A percentile compares a stretch with the other conserved stretches of the same genome.
These are phyloP conservation scores for Kodamaea anthophila DNA, from an alignment of 1,139 yeast genomes.

Conservation along the genomic window DNA sequence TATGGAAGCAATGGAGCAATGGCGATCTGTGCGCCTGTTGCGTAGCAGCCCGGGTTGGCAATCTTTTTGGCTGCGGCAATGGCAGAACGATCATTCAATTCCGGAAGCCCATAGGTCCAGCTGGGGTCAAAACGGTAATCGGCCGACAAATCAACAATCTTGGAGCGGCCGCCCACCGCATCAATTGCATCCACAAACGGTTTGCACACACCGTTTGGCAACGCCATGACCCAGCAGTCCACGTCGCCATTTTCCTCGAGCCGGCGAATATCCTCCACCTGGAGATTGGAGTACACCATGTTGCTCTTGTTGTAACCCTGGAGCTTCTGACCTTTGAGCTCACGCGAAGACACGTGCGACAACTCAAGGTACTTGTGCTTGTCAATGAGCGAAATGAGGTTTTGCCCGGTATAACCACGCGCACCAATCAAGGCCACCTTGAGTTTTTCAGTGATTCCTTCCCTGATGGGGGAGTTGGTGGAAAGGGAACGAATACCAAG, in stretches of 20 bases:
- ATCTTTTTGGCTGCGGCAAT: constrained; percentile 77
- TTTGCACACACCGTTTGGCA: constrained; percentile 96
- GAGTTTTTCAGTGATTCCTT: constrained; percentile 56
- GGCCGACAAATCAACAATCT: constrained; percentile 88
- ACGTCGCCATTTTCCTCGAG: constrained; percentile 73
- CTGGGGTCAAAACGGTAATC: constrained; percentile 91
- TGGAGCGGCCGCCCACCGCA: constrained; percentile 54
- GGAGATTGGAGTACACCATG: constrained; percentile 77
- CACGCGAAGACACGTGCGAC: constrained; percentile 93
- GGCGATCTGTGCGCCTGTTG: constrained; percentile 94
- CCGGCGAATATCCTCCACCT: constrained; percentile 74
- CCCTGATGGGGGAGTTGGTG: constrained; percentile 57
- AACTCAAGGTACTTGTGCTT: constrained; percentile 82
- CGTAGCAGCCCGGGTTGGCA: constrained; percentile 97
- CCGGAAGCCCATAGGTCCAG: constrained; percentile 95
- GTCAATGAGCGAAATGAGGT: constrained; percentile 79
- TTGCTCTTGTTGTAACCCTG: constrained; percentile 80
- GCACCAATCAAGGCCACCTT: constrained; percentile 95
- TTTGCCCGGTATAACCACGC: constrained; percentile 96
- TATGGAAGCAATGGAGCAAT: constrained; percentile 74
- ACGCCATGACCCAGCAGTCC: constrained; percentile 98
- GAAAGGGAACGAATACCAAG: constrained; percentile 8
- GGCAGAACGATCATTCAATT: constrained; percentile 55
- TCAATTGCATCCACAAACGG: constrained; percentile 95
- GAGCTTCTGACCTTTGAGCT: constrained; percentile 78